Conservation (phyloP, 495 filamentous ascomycete genomes). For the Aspergillus kassunensis region DNA sequence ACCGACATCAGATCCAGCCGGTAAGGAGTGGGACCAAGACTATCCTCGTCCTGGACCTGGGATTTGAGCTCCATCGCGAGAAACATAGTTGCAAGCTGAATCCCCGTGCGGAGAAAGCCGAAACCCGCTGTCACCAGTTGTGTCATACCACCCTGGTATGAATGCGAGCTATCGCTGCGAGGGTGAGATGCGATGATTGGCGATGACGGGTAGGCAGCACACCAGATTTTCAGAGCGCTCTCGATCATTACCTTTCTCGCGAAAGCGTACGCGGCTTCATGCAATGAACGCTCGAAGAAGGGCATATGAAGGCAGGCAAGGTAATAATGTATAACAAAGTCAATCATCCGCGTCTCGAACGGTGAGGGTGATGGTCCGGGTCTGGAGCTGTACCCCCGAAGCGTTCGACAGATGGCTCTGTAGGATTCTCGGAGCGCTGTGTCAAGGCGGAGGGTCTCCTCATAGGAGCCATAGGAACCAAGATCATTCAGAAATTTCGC, state of each 20-base stretch:
- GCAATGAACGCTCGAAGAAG: constrained; percentile 34
- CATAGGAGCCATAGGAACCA: constrained; percentile 27
- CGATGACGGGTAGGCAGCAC: constrained; percentile 32
- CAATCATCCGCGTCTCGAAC: constrained; percentile 36
- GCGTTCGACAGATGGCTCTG: constrained; percentile 27
- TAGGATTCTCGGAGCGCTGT: constrained; percentile 31
- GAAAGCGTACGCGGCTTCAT: constrained; percentile 44
- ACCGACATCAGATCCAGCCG: constrained; percentile 47
- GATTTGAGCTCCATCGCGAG: constrained; percentile 45
- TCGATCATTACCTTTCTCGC: constrained; percentile 47
- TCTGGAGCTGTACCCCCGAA: constrained; percentile 28
- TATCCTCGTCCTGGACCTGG: constrained; percentile 49
- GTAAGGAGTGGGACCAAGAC: constrained; percentile 36
- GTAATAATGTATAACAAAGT: constrained; percentile 44
- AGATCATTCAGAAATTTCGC: constrained; percentile 45
- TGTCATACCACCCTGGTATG: constrained; percentile 32
- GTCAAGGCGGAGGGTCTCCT: constrained; percentile 36
- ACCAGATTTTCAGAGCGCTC: constrained; percentile 48
- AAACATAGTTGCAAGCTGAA: constrained; percentile 38
- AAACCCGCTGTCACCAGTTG: constrained; percentile 41
- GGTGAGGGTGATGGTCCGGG: constrained; percentile 23
- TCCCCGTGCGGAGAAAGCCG: constrained; percentile 43
- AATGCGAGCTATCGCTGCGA: constrained; percentile 9
- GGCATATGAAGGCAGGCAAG: constrained; percentile 48
- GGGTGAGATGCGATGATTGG: constrained; percentile 16